Percentiles rank a stretch among this genome's conserved stretches.
These are phyloP conservation scores for Alternaria metachromatica DNA, from an alignment of 2,329 filamentous ascomycete species.

Conservation along the genomic window DNA sequence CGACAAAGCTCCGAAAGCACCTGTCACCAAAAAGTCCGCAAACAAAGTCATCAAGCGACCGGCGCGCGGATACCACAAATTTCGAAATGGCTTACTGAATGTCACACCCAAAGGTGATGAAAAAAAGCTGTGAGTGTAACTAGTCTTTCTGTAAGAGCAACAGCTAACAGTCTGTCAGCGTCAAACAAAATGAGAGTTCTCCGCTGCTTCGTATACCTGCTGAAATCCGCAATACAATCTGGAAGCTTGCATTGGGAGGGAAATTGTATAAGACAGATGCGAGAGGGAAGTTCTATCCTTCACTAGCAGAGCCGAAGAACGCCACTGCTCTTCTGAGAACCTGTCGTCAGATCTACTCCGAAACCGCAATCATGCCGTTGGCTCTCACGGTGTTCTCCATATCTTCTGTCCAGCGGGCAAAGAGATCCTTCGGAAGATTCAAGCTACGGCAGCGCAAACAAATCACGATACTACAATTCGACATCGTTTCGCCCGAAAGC, in stretches of 20 bases:
- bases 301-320: neutral
- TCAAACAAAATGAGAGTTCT: constrained; percentile 11
- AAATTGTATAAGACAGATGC: neutral
- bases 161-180: constrained; percentile 5
- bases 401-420: fast-evolving
- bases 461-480: neutral
- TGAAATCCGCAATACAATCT: constrained; percentile 22
- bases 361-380: constrained; percentile 6
- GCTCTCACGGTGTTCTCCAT: neutral
- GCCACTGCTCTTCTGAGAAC: constrained; percentile 2
- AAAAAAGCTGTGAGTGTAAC: constrained; percentile 10
- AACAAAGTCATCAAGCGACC: constrained; percentile 17
- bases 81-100: constrained; percentile 21
- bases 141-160: neutral
- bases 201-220: constrained; percentile 22
- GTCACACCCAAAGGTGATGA: constrained; percentile 20
- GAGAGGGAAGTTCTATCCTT: neutral
- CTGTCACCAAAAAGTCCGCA: neutral
- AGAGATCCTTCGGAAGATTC: neutral
- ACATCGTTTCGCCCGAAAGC: neutral
- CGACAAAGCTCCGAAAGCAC: neutral
- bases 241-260: constrained; percentile 18
- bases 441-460: neutral
- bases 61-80: constrained; percentile 22
- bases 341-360: constrained; percentile 22